phyloP scores from a whole-genome alignment of 2,329 filamentous ascomycete species.

The Capronia americana region DNA sequence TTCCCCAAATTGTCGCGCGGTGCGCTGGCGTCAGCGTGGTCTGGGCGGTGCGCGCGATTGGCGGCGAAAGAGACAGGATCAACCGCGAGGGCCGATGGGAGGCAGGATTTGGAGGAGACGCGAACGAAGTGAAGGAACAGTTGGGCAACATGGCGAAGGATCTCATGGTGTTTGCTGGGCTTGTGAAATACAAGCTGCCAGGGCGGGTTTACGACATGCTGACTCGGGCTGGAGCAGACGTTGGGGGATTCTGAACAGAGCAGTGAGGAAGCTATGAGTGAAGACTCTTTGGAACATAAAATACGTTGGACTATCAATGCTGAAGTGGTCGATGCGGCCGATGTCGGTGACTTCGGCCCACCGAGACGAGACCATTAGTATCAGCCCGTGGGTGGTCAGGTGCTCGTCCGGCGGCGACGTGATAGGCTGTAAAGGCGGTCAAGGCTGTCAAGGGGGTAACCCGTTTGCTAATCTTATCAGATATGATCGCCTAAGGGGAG shows the following conservation, averaged over 20 bases:
- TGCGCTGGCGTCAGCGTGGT: constrained; percentile 90
- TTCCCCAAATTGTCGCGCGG: constrained; percentile 81
- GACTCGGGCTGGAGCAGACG: constrained; percentile 77
- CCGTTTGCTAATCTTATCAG: constrained; percentile 17
- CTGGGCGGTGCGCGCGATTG: constrained; percentile 90
- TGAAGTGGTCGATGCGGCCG: neutral
- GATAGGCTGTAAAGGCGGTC: neutral
- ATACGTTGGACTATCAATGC: neutral
- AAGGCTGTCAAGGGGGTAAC: neutral
- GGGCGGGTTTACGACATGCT: constrained; percentile 86
- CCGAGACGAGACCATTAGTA: neutral
- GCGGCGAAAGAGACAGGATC: constrained; percentile 75
- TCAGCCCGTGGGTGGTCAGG: neutral
- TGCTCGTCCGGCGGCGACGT: neutral
- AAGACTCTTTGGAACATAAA: neutral
- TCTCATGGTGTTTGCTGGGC: constrained; percentile 89
- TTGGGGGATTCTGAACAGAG: constrained; percentile 49
- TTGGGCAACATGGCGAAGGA: constrained; percentile 74
- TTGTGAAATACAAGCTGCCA: constrained; percentile 89
- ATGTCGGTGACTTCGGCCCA: constrained; percentile 12
- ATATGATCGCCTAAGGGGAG: constrained; percentile 10
- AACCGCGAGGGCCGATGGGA: constrained; percentile 72
- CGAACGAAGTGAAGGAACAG: constrained; percentile 38
- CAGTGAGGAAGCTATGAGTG: neutral
- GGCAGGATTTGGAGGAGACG: constrained; percentile 64